These are phyloP conservation scores for Stellera chamaejasme DNA, from an alignment of 345 rosid species.

Conservation along the genomic window DNA sequence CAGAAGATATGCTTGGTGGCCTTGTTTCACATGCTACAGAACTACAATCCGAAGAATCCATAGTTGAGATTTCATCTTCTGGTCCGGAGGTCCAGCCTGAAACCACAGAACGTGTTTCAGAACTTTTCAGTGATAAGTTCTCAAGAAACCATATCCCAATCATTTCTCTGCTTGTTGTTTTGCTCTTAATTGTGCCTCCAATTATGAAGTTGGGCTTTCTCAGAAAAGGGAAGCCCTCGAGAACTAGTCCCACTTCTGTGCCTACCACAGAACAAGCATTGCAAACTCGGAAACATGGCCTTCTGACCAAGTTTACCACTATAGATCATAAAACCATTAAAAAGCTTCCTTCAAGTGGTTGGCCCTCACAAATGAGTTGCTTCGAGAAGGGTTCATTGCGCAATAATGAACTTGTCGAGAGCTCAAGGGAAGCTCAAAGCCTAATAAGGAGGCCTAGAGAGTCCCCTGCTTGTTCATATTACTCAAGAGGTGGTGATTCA, in stretches of 20 bases:
- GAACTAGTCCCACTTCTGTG: conserved; percentile 4
- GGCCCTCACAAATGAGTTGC: conserved; percentile 58
- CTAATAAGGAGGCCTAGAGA: conserved; percentile 40
- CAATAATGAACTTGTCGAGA: conserved; percentile 8
- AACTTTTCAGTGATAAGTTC: conserved; percentile 1
- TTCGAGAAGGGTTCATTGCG: conserved; percentile 23
- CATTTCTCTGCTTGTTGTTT: conserved; percentile 24
- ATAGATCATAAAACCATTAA: conserved; percentile 15
- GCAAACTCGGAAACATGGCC: conserved; percentile 15
- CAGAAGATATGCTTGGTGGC: too few species aligned
- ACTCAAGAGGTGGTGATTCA: conserved; percentile 37
- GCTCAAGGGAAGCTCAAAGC: conserved; percentile 34
- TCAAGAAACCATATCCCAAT: conserved; percentile 4
- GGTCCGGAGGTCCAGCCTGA: conserved; percentile 5
- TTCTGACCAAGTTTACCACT: conserved; percentile 15
- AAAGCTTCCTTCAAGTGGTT: conserved; percentile 27
- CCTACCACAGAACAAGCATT: conserved; percentile 7
- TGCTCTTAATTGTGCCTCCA: conserved; percentile 28
- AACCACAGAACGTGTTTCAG: conserved; percentile 1
- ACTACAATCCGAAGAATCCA: conserved; percentile 6
- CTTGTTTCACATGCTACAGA: conserved; percentile 4
- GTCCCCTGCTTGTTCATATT: conserved; percentile 58
- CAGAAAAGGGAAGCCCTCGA: conserved; percentile 18
- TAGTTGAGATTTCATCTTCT: conserved; percentile 4
- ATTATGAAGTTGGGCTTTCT: background rate